Base-by-base conservation (phyloP, 768 basidiomycete genomes). In the Gloeophyllum trabeum region DNA sequence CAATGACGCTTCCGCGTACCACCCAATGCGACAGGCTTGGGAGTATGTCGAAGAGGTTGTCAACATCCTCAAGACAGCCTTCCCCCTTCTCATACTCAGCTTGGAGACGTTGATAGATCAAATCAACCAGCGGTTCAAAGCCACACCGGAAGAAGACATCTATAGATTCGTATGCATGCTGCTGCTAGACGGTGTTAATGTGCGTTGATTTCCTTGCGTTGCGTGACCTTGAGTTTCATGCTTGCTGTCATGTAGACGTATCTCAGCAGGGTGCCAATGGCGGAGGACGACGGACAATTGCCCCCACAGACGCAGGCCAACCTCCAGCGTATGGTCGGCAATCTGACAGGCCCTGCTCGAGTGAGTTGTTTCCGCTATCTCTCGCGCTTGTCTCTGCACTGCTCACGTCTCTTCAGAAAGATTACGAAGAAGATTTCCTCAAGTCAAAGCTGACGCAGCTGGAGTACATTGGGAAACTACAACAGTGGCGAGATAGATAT, bases 21-120 rank as follows among this genome's bases (percentile, higher is more conserved):
- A 10, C 10, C 28, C 28, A 16, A 10, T 10, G 28, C 75, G 81
- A 24, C 84, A 86, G 51, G 77, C 88, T 21, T 88, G 79, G 74
- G 94, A 98, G 42, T 73, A 85, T 51, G 79, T 96, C 5, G 96
- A 99, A 18, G 96, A 98, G 55, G 78, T 98, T 44, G 76, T 92
- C 32, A 84, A 92, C 55, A 80, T 89, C 26, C 69, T 98, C 52
- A 98, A 99, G 65, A 96, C 94, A 0, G 82, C 89, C 0, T 96
- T 93, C 70, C 96, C 96, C 0, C 71, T 99, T 5, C 73, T 99
- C 25, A 88, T 94, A 23, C 67, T 98, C 18, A 96, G 91, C 43
- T 71, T 99, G 70, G 96, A 99, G 64, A 93, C 90, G 13, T 85
- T 97, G 73, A 85, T 93, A 3, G 96, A 99, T 50, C 92, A 97